Conservation (phyloP, 2,329 filamentous ascomycete species). For the Xylaria sp. region DNA sequence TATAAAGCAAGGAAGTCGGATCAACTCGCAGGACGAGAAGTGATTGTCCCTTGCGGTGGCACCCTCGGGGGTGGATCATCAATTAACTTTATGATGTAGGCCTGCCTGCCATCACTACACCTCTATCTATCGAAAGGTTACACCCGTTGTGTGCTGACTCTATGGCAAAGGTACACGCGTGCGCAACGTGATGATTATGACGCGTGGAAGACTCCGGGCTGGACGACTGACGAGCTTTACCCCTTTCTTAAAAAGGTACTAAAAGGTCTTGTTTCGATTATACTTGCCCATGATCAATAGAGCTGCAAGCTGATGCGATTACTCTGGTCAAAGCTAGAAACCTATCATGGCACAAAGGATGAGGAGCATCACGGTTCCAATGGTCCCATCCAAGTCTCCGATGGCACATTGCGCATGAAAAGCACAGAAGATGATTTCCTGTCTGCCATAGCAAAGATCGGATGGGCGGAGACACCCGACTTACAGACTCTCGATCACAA, state of each 20-base stretch:
- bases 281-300: neutral
- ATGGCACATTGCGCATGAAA: constrained; percentile 50
- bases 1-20: constrained; percentile 47
- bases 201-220: constrained; percentile 39
- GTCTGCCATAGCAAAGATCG: constrained; percentile 50
- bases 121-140: neutral
- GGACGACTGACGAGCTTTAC: constrained; percentile 46
- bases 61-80: constrained; percentile 60
- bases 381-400: constrained; percentile 56
- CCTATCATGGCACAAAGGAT: constrained; percentile 44
- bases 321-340: constrained; percentile 35
- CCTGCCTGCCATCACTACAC: neutral
- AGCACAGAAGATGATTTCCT: constrained; percentile 53
- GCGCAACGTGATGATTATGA: constrained; percentile 44
- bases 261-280: neutral
- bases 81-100: constrained; percentile 55
- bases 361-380: constrained; percentile 51
- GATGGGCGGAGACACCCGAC: constrained; percentile 56
- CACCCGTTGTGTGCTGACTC: neutral
- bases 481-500: constrained; percentile 52
- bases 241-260: constrained; percentile 58
- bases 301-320: neutral
- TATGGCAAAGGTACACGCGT: constrained; percentile 39
- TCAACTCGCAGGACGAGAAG: constrained; percentile 52
- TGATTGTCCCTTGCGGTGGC: constrained; percentile 48